A percentile compares a stretch with the other conserved stretches of the same genome.
Evolutionary conservation across 495 filamentous ascomycete species (phyloP).

Genomic region (Chaetomium cochliodes): DNA sequence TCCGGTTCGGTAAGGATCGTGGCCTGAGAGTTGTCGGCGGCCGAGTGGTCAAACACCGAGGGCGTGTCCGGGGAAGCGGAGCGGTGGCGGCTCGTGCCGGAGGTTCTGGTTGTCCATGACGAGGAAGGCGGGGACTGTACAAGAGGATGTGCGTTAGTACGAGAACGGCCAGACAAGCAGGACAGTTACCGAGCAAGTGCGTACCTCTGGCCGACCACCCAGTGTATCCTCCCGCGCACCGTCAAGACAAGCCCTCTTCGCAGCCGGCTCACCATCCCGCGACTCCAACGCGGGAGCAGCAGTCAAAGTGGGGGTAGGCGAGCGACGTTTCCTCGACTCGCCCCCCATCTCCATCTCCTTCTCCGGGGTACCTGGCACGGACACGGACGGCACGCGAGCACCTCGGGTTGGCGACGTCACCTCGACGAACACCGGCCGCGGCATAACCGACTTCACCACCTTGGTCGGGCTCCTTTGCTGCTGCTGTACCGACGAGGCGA

Average conservation of each 20-base stretch:
- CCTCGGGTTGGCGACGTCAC: too few relatives aligned
- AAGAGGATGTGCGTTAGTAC: background rate
- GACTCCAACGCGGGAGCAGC: background rate
- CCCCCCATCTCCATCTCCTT: background rate
- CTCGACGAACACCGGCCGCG: background rate
- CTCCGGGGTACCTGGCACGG: background rate
- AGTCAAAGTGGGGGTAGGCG: background rate
- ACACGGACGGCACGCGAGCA: too few relatives aligned
- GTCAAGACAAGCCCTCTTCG: conserved; percentile 21
- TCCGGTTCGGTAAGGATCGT: conserved; percentile 45
- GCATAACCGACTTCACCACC: background rate
- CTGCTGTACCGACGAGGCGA: background rate
- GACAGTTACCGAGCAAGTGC: too few relatives aligned
- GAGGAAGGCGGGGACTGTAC: conserved; percentile 9
- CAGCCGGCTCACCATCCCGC: conserved; percentile 1
- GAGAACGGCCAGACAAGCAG: background rate
- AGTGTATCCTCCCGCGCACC: background rate
- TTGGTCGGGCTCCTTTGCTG: conserved; percentile 2
- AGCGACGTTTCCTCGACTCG: conserved; percentile 11
- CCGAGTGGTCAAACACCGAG: conserved; percentile 42
- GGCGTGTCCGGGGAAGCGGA: conserved; percentile 35
- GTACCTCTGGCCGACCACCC: background rate
- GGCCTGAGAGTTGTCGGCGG: conserved; percentile 37
- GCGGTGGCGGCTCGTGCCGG: conserved; percentile 7
- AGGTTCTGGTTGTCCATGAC: background rate